Percentiles rank a stretch among this genome's conserved stretches.
Evolutionary conservation across 225 moss, liverwort and hornwort species (phyloP).

Genomic region (Antitrichia curtipendula): DNA sequence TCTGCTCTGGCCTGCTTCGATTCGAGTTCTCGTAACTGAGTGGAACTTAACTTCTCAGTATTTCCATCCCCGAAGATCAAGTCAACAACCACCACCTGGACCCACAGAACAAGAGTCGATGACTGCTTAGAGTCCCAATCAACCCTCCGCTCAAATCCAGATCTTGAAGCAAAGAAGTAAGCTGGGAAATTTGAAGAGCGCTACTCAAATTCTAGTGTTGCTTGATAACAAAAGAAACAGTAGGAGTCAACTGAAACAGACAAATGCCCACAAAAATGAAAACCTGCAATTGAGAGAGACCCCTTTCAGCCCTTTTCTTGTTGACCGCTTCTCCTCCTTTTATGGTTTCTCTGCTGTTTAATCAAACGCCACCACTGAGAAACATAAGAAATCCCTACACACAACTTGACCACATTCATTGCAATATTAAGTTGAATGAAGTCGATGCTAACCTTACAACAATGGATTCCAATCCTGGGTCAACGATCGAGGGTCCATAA

Average conservation of each 20-base stretch:
- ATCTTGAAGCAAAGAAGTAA: neutral
- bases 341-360: conserved; percentile 50
- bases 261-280: neutral
- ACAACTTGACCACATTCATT: neutral
- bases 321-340: conserved; percentile 71
- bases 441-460: conserved; percentile 45
- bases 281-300: conserved; percentile 64
- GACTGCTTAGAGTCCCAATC: neutral
- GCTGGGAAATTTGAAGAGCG: neutral
- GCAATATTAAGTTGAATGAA: neutral
- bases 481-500: conserved; percentile 79
- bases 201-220: neutral
- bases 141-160: neutral
- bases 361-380: neutral
- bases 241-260: neutral
- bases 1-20: neutral
- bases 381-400: neutral
- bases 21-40: conserved; percentile 12
- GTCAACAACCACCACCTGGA: conserved; percentile 58
- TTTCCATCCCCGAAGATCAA: conserved; percentile 37
- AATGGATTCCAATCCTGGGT: conserved; percentile 62
- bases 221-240: neutral
- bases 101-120: neutral
- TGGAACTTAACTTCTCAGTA: conserved; percentile 59
- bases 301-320: conserved; percentile 64